Base-by-base conservation (phyloP, 2,329 filamentous ascomycete genomes). In the Neonectria sp. region DNA sequence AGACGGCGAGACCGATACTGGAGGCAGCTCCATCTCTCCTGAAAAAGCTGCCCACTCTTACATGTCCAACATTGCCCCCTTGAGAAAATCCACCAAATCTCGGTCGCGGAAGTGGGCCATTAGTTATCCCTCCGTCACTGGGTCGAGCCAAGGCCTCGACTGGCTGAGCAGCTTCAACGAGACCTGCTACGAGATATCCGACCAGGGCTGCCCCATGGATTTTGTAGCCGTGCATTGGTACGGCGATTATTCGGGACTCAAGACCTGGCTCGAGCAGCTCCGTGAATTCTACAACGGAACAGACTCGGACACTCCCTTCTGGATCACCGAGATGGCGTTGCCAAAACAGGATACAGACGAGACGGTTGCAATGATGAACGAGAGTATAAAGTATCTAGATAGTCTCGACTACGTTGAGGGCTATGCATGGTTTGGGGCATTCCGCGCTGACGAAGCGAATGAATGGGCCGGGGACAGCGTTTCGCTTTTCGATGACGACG, bases 171-270 rank as follows among this genome's bases (percentile, higher is more conserved):
- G 77, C 21, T 84, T 84, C 67, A 83, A 83, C 65, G 74, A 77
- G 35, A 79, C 80, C 8, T 84, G 82, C 67, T 81, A 79, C 67
- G 78, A 80, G 2, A 76, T 84, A 12, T 78, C 81, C 55, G 72
- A 79, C 2, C 64, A 74, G 1, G 82, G 82, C 0, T 84, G 82
- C 33, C 82, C 82, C 0, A 71, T 78, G 1, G 82, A 84, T 57
- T 84, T 84, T 35, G 76, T 84, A 15, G 79, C 80, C 5, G 79
- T 82, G 24, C 82, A 84, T 53, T 84, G 78, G 78, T 84, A 83
- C 58, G 82, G 82, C 3, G 76, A 79, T n/a, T 80, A 78, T 1
- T 60, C 59, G 0, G 82, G 82, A 4, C 73, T 84, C 1, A 68
- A 73, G 0, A 74, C 75, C 3, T 83, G 81, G 81, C 68, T 84